Percentiles rank a stretch among this genome's conserved stretches.
phyloP scores from a whole-genome alignment of 2,329 filamentous ascomycete genomes.

The Leptographium lundbergii region DNA sequence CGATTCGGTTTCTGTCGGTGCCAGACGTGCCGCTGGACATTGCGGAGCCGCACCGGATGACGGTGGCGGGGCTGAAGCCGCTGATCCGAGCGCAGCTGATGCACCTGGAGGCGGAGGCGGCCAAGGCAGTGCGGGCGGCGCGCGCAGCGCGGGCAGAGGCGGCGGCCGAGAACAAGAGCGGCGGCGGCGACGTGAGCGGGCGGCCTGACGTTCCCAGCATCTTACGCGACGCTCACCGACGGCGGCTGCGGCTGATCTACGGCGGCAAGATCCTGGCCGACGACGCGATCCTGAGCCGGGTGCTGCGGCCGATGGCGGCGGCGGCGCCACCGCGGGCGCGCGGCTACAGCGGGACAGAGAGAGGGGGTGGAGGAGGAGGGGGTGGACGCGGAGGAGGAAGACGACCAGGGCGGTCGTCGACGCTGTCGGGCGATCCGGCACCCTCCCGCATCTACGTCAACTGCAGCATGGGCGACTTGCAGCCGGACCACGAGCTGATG shows the following conservation, averaged over 20 bases:
- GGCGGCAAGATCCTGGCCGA: conserved; percentile 78
- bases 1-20: conserved; percentile 79
- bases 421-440: background rate
- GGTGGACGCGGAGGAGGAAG: background rate
- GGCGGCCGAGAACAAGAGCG: background rate
- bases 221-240: conserved; percentile 27
- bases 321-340: conserved; percentile 25
- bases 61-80: conserved; percentile 68
- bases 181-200: background rate
- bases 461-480: conserved; percentile 73
- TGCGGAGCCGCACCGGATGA: conserved; percentile 51
- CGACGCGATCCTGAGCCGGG: conserved; percentile 50
- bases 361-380: background rate
- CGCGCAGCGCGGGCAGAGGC: conserved; percentile 28
- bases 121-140: conserved; percentile 21
- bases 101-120: background rate
- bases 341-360: background rate
- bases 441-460: conserved; percentile 65
- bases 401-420: conserved; percentile 21
- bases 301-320: conserved; percentile 50
- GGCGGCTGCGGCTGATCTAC: conserved; percentile 78
- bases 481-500: conserved; percentile 31
- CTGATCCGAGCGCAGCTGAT: conserved; percentile 60
- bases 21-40: conserved; percentile 76
- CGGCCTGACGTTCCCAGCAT: too few species aligned